These are phyloP conservation scores for Trypanosoma avium DNA, from an alignment of 208 protist species.

Conservation along the genomic window DNA sequence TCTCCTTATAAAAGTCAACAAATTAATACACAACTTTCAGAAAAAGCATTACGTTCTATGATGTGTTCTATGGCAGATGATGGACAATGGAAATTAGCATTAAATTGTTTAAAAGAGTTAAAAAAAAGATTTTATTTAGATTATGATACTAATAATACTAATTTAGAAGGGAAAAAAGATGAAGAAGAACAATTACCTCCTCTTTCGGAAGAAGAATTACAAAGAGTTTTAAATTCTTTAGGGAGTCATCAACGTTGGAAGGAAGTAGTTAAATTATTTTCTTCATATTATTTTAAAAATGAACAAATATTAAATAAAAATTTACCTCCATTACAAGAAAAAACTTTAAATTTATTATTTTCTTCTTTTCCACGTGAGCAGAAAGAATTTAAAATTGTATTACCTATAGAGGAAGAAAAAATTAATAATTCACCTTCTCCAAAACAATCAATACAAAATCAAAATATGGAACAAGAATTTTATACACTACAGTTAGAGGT, in stretches of 20 bases:
- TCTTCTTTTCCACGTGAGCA: slow-evolving; percentile 34
- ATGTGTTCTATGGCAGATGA: slow-evolving; percentile 32
- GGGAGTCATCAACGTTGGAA: slow-evolving; percentile 35
- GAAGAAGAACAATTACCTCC: not conserved
- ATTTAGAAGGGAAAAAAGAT: not conserved
- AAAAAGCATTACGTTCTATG: slow-evolving; percentile 19
- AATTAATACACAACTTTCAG: slow-evolving; percentile 7
- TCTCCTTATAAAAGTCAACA: too few relatives aligned
- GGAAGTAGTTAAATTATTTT: slow-evolving; percentile 44
- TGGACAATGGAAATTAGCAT: slow-evolving; percentile 25
- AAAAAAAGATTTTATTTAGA: not conserved
- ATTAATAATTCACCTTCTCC: not conserved
- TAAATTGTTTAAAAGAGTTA: slow-evolving; percentile 22
- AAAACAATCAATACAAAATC: not conserved
- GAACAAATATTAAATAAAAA: not conserved
- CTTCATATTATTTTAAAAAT: slow-evolving; percentile 29
- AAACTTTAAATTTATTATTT: slow-evolving; percentile 68
- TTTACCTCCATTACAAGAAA: slow-evolving; percentile 32
- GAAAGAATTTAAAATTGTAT: not conserved
- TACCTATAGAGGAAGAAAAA: not conserved
- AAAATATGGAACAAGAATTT: not conserved
- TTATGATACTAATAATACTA: not conserved
- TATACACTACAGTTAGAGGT: slow-evolving; percentile 8
- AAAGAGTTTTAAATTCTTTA: slow-evolving; percentile 54
- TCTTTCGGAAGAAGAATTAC: slow-evolving; percentile 47